Conservation (phyloP, 306 rosid genomes). For the Trichosanthes truncata region DNA sequence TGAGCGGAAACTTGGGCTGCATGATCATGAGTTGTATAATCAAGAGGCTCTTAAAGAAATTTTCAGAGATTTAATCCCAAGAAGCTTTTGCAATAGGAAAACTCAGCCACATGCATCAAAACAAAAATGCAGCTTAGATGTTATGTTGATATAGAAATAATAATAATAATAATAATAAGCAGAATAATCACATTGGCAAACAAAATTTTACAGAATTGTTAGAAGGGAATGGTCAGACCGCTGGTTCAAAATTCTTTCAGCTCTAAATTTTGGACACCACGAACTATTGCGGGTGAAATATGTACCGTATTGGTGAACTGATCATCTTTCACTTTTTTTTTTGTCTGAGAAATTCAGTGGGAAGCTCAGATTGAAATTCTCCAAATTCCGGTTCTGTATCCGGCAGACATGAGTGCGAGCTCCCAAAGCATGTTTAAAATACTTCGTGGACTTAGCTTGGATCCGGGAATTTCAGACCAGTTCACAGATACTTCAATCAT, state of each 20-base stretch:
- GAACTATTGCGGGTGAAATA: not conserved
- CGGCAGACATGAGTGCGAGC: slow-evolving; percentile 77
- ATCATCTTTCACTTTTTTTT: not conserved
- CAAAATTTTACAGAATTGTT: not conserved
- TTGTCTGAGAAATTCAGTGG: not conserved
- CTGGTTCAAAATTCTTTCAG: not conserved
- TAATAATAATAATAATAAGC: not conserved
- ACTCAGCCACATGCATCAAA: no score
- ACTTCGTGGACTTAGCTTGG: slow-evolving; percentile 80
- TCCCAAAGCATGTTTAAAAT: slow-evolving; percentile 99
- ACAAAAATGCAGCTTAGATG: no score
- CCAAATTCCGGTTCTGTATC: slow-evolving; percentile 87
- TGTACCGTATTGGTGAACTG: not conserved
- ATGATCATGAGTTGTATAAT: no score
- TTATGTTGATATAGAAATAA: no score
- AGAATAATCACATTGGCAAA: not conserved
- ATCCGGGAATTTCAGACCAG: slow-evolving; percentile 98
- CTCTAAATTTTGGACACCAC: not conserved
- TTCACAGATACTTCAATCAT: slow-evolving; percentile 78
- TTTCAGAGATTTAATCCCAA: no score
- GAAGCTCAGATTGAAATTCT: slow-evolving; percentile 23
- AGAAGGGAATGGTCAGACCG: not conserved
- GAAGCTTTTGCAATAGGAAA: no score
- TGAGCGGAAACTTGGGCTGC: not conserved
- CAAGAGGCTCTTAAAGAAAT: no score